phyloP scores from a whole-genome alignment of 2,329 filamentous ascomycete genomes.

The Trichoderma koningii region DNA sequence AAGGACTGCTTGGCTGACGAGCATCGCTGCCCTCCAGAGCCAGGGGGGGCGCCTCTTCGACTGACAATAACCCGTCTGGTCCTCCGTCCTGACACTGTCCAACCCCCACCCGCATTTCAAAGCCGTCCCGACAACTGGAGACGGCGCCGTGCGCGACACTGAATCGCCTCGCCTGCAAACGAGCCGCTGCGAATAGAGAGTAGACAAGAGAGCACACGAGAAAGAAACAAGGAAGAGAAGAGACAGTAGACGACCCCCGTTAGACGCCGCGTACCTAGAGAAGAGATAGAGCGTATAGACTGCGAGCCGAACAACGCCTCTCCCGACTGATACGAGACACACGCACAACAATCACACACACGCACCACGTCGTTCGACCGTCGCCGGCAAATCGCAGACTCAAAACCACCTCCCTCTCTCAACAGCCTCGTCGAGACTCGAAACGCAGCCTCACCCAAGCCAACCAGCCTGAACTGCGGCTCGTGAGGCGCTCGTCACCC shows the following conservation, averaged over 20 bases:
- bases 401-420: not conserved
- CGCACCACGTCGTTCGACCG: not conserved
- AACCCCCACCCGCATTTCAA: conserved; percentile 6
- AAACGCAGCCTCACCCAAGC: conserved; percentile 9
- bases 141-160: not conserved
- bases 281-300: conserved; percentile 17
- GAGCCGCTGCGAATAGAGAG: not conserved
- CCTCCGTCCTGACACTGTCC: conserved; percentile 1
- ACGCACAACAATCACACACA: not conserved
- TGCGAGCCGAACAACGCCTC: not conserved
- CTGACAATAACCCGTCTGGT: conserved; percentile 2
- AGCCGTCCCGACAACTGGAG: conserved; percentile 7
- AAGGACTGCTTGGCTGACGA: not conserved
- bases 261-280: conserved; percentile 4
- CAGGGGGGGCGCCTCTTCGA: conserved; percentile 4
- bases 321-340: conserved; percentile 5
- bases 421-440: conserved; percentile 20
- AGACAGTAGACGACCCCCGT: not conserved
- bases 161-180: conserved; percentile 5
- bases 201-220: not conserved
- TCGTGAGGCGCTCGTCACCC: conserved; percentile 3
- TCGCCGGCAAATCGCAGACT: not conserved
- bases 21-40: conserved; percentile 15
- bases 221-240: not conserved
- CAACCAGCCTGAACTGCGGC: not conserved